Evolutionary conservation across 768 basidiomycete genomes (phyloP), one percentile per base, ranked within the genome.

Genomic region (Russula olivacea): DNA sequence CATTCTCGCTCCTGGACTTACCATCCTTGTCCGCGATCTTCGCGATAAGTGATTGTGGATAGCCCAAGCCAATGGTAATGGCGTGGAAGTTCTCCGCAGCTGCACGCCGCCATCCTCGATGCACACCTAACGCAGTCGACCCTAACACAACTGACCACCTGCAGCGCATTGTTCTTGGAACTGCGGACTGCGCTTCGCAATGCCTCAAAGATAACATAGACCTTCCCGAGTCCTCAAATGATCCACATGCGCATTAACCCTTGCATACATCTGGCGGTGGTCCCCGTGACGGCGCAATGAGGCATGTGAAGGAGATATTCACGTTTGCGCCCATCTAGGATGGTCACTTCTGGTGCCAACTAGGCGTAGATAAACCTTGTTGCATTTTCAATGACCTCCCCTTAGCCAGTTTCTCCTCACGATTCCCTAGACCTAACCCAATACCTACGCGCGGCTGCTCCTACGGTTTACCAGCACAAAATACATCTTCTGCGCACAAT

Each of bases 171-270:
- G 50, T 17, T 15, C 32, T 40, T 55, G 28, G 47, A n/a, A 49
- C 47, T 61, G 61, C 61, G 54, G 47, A 61, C 60, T 55, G 34
- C 36, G 43, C 32, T 30, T 54, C 14, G 47, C 25, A 10, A 55
- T 28, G 32, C 34, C 23, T 32, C 45, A 6, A 25, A 30, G 32
- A 57, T 12, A 36, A 32, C 21, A 15, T 10, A 17, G 14, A 15
- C 15, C 19, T 47, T 30, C 43, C 30, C 4, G 30, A n/a, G n/a
- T 57, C 30, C 21, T 23, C 8, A 21, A n/a, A 23, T 36, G 32
- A 36, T 48, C 21, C 56, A n/a, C 43, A 57, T 36, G 4, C 34
- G 34, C 45, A 21, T 34, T 17, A 17, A 19, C 17, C 47, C 32
- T 52, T 4, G n/a, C 19, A 52, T 57, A 21, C 32, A 41, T n/a